These are phyloP conservation scores for Agastache rugosa DNA, from an alignment of 257 asterid genomes.

Conservation along the genomic window DNA sequence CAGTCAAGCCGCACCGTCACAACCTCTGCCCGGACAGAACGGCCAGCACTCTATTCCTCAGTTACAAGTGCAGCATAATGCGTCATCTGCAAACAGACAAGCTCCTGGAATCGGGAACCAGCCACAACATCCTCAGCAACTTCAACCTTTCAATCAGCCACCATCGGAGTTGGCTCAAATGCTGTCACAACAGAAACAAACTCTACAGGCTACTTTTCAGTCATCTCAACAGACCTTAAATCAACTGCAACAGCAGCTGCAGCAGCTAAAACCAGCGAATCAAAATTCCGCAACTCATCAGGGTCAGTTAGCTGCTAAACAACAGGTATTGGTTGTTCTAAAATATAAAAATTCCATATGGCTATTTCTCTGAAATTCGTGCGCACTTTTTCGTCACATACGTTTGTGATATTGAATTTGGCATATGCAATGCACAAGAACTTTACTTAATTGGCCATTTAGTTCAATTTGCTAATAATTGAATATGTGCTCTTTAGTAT, in stretches of 20 bases:
- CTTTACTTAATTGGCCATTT: background rate
- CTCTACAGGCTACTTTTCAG: slow-evolving; percentile 90
- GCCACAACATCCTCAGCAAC: slow-evolving; percentile 58
- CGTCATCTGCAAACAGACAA: slow-evolving; percentile 52
- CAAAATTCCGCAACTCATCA: slow-evolving; percentile 62
- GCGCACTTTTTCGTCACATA: background rate
- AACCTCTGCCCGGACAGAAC: slow-evolving; percentile 49
- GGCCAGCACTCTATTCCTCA: slow-evolving; percentile 58
- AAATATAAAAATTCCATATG: background rate
- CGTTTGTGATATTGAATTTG: background rate
- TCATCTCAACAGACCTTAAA: slow-evolving; percentile 84
- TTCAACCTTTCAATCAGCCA: slow-evolving; percentile 57
- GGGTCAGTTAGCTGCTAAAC: slow-evolving; percentile 58
- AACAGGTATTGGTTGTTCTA: slow-evolving; percentile 59
- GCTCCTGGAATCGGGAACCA: slow-evolving; percentile 53
- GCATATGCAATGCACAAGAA: background rate
- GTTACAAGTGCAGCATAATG: slow-evolving; percentile 60
- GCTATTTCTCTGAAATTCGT: background rate
- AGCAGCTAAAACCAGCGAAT: slow-evolving; percentile 78
- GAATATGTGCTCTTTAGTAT: background rate
- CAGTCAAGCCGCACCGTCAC: slow-evolving; percentile 55
- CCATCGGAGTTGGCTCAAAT: slow-evolving; percentile 90
- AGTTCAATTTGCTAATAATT: slow-evolving; percentile 17
- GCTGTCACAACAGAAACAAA: slow-evolving; percentile 91
- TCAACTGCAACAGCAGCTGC: slow-evolving; percentile 94